Conservation (phyloP, 176 grass and related monocot species). For the Lolium multiflorum region DNA sequence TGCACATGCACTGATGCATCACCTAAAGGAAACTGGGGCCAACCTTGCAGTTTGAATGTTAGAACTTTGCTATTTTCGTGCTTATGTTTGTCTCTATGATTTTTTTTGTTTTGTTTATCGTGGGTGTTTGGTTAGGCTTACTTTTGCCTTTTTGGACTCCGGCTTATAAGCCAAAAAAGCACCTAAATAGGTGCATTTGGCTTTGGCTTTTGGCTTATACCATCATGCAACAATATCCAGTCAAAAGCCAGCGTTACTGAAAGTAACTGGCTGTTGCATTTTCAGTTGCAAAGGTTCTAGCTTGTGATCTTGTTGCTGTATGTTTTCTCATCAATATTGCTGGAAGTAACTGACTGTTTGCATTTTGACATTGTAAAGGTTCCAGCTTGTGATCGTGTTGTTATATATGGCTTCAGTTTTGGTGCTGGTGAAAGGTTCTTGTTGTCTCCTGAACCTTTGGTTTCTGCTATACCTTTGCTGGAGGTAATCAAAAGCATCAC, state of each 20-base stretch:
- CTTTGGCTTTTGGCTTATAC: no score
- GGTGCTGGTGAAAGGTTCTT: conserved; percentile 63
- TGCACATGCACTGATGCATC: not conserved
- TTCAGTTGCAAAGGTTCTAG: conserved; percentile 64
- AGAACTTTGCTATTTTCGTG: conserved; percentile 5
- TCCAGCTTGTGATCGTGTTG: conserved; percentile 62
- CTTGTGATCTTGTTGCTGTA: conserved; percentile 59
- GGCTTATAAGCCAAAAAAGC: no score
- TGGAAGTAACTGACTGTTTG: conserved; percentile 41
- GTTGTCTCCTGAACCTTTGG: conserved; percentile 64
- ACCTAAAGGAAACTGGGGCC: conserved; percentile 16
- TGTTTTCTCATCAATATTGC: conserved; percentile 40
- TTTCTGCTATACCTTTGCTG: conserved; percentile 58
- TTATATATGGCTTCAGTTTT: conserved; percentile 72
- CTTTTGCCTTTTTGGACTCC: no score
- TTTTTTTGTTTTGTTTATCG: conserved; percentile 20
- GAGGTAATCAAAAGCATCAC: conserved; percentile 65
- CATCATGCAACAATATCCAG: no score
- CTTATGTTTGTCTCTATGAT: conserved; percentile 6
- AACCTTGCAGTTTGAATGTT: conserved; percentile 30
- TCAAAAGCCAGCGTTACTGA: conserved; percentile 8
- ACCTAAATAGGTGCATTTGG: no score
- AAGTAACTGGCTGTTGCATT: conserved; percentile 45
- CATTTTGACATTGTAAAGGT: conserved; percentile 64
- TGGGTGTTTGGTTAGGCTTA: not conserved